These are phyloP conservation scores for Zizania palustris DNA, from an alignment of 202 grass and related monocot genomes.

Conservation along the genomic window DNA sequence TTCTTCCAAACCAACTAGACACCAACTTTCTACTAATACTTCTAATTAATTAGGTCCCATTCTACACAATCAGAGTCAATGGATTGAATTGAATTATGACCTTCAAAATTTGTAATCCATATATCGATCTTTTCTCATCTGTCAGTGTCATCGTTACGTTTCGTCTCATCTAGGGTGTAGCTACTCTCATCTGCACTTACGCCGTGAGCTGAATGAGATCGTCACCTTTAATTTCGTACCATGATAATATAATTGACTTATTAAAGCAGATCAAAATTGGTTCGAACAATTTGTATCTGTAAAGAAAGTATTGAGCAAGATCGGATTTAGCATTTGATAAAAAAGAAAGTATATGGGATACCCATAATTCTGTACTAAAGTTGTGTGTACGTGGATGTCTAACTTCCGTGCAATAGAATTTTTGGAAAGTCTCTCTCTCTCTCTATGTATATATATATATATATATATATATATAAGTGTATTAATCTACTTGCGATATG, in stretches of 20 bases:
- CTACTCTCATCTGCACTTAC: conserved; percentile 11
- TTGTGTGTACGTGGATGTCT: no score
- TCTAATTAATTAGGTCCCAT: background rate
- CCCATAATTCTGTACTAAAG: no score
- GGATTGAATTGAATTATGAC: background rate
- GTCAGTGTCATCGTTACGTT: background rate
- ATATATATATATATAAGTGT: no score
- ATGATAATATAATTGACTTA: background rate
- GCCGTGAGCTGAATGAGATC: conserved; percentile 7
- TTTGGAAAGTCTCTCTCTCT: no score
- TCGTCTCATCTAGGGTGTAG: conserved; percentile 42
- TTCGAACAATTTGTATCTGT: no score
- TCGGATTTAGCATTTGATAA: no score
- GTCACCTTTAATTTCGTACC: background rate
- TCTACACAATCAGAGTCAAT: conserved; percentile 14
- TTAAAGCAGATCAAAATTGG: background rate
- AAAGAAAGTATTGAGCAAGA: no score
- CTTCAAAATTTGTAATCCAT: background rate
- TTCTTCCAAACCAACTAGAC: conserved; percentile 25
- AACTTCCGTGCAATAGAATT: no score
- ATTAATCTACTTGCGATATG: no score
- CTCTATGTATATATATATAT: no score
- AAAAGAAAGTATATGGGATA: no score
- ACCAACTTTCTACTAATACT: conserved; percentile 15
- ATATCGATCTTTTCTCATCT: background rate